Base-by-base conservation (phyloP, 305 asterid genomes). In the Lippia alba region DNA sequence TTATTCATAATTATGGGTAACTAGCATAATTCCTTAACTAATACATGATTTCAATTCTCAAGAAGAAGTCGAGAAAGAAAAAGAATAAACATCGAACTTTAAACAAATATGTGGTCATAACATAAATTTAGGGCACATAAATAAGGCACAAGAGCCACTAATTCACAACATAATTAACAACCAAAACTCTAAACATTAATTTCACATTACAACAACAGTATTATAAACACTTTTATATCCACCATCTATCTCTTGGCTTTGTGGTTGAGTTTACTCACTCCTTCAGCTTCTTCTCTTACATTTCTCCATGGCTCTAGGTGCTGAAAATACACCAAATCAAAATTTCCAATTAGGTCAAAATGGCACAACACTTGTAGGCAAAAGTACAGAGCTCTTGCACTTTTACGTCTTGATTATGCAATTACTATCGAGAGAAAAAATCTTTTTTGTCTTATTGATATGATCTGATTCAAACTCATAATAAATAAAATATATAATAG, bases 221-320 rank as follows among this genome's bases (percentile, higher is more conserved):
- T 5, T 49, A 14, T 15, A 49, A 1, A 15, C 55, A 49, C 17
- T 1, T 12, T n/a, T 10, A 0, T 12, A 14, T 49, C 6, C n/a
- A 14, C 8, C 49, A 7, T 44, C 9, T 41, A 7, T 41, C 48
- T 3, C 9, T 41, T 41, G 48, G 1, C 12, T 44, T 17, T 61
- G 74, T 64, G 75, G 76, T 73, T 51, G 56, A 64, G 46, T 51
- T 65, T 55, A 15, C 66, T 61, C 44, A 50, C 12, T 66, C 63
- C 11, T 46, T 87, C 78, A 89, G 87, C 74, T 60, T 74, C 92
- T 83, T 86, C 70, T 84, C 86, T 87, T 90, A 86, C 92, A 90
- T 77, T 90, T 90, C 87, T 84, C 94, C 89, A 89, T 85, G 57
- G 94, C 94, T 50, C 87, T 80, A 12, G 96, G 96, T 0, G 96